Evolutionary conservation across 2,329 filamentous ascomycete genomes (phyloP).

Genomic region (Xylaria sp.): DNA sequence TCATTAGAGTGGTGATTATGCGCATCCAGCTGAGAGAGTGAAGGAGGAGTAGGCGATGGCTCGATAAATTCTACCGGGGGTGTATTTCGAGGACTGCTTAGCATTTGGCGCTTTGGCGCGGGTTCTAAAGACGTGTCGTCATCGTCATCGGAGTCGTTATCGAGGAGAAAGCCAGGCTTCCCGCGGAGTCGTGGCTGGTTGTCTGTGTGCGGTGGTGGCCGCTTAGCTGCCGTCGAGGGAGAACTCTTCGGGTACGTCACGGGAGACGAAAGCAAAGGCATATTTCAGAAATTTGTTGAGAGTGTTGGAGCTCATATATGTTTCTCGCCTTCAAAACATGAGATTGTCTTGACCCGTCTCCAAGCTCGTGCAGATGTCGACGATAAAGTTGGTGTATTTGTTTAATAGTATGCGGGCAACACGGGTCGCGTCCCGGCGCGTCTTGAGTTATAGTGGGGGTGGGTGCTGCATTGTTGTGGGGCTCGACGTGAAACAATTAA

Average conservation of each 20-base stretch:
- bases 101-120: constrained; percentile 58
- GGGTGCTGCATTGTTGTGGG: constrained; percentile 23
- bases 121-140: constrained; percentile 51
- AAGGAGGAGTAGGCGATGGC: constrained; percentile 44
- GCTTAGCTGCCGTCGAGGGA: constrained; percentile 52
- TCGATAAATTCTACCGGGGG: constrained; percentile 39
- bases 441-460: constrained; percentile 10
- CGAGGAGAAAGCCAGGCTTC: constrained; percentile 57
- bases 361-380: neutral
- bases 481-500: constrained; percentile 13
- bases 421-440: constrained; percentile 36
- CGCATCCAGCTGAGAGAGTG: constrained; percentile 28
- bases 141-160: constrained; percentile 56
- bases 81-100: constrained; percentile 48
- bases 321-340: neutral
- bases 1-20: constrained; percentile 33
- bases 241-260: constrained; percentile 66
- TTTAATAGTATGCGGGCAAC: constrained; percentile 29
- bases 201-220: constrained; percentile 51
- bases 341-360: neutral
- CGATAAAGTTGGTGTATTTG: constrained; percentile 11
- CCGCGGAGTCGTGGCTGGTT: constrained; percentile 50
- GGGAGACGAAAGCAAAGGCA: constrained; percentile 71
- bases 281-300: constrained; percentile 50
- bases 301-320: constrained; percentile 14